These are phyloP conservation scores for Coemansia sp. DNA, from an alignment of 192 early-diverging fungal genomes.

Conservation along the genomic window DNA sequence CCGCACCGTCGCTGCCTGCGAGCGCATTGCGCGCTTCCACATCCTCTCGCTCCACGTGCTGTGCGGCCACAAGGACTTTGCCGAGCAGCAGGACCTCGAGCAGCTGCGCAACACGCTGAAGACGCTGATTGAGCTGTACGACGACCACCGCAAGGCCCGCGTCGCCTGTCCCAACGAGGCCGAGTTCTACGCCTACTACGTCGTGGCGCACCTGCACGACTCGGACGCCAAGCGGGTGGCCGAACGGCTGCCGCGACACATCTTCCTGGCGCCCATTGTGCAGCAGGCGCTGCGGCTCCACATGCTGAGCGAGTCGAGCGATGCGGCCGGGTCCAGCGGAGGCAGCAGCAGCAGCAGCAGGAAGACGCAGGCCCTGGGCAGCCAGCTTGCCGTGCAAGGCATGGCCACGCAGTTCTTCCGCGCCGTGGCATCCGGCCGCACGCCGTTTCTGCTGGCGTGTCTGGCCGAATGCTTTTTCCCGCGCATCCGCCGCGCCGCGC, in stretches of 20 bases:
- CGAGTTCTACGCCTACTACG: conserved; percentile 89
- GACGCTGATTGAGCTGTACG: conserved; percentile 85
- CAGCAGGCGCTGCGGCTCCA: conserved; percentile 72
- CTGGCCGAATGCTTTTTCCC: conserved; percentile 75
- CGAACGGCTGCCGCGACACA: conserved; percentile 57
- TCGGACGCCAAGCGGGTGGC: conserved; percentile 69
- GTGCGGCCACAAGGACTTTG: conserved; percentile 68
- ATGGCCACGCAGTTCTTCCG: conserved; percentile 77
- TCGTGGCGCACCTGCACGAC: conserved; percentile 73
- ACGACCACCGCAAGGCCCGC: conserved; percentile 64
- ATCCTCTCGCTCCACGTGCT: conserved; percentile 76
- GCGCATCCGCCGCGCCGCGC: conserved; percentile 69
- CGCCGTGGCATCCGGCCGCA: conserved; percentile 55
- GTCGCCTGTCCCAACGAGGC: conserved; percentile 73
- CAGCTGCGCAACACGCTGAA: conserved; percentile 86
- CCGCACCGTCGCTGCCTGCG: conserved; percentile 69
- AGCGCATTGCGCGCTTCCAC: conserved; percentile 86
- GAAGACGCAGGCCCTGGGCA: conserved; percentile 41
- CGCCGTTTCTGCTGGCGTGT: conserved; percentile 78
- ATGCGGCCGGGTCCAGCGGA: conserved; percentile 20
- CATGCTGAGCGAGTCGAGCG: conserved; percentile 58
- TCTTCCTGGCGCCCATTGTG: conserved; percentile 65
- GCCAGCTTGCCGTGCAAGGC: conserved; percentile 62
- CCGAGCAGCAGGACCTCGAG: conserved; percentile 82
- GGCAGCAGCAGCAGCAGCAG: conserved; percentile 2